Percentiles rank a stretch among this genome's conserved stretches.
Evolutionary conservation across 331 rosid species (phyloP).

Genomic region (Cucumis variabilis): DNA sequence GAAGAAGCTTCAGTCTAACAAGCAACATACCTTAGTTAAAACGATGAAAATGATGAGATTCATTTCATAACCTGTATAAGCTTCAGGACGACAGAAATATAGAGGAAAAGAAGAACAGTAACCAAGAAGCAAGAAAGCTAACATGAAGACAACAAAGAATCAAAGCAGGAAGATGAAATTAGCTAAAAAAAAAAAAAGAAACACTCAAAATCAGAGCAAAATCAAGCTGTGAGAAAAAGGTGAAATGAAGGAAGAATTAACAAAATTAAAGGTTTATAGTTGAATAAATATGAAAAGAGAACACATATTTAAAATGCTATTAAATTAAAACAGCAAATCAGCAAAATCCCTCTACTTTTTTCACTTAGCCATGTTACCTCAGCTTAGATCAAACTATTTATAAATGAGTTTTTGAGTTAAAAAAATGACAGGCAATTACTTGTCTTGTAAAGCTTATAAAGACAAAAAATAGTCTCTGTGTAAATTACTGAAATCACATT

Average conservation of each 20-base stretch:
- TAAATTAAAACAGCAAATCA: too few relatives aligned
- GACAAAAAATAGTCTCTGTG: too few relatives aligned
- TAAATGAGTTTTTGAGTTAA: too few relatives aligned
- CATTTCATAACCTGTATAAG: not conserved
- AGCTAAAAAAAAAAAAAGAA: too few relatives aligned
- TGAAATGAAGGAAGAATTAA: constrained; percentile 33
- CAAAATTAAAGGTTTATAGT: constrained; percentile 49
- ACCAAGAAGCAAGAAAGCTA: not conserved
- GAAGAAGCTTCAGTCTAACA: not conserved
- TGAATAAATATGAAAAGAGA: constrained; percentile 46
- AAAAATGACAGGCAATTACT: too few relatives aligned
- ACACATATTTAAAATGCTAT: too few relatives aligned
- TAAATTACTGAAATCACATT: too few relatives aligned
- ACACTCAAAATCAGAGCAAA: not conserved
- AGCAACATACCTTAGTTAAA: constrained; percentile 9
- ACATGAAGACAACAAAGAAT: not conserved
- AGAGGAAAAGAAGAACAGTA: not conserved
- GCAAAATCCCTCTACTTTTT: too few relatives aligned
- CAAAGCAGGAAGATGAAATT: not conserved
- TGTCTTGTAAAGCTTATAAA: too few relatives aligned
- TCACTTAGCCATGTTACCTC: too few relatives aligned
- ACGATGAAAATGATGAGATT: not conserved
- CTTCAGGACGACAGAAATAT: not conserved
- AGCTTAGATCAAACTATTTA: too few relatives aligned
- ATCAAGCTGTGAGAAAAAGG: not conserved